Conservation (phyloP, 1,284 basidiomycete genomes). For the Laetiporus sulphureus region DNA sequence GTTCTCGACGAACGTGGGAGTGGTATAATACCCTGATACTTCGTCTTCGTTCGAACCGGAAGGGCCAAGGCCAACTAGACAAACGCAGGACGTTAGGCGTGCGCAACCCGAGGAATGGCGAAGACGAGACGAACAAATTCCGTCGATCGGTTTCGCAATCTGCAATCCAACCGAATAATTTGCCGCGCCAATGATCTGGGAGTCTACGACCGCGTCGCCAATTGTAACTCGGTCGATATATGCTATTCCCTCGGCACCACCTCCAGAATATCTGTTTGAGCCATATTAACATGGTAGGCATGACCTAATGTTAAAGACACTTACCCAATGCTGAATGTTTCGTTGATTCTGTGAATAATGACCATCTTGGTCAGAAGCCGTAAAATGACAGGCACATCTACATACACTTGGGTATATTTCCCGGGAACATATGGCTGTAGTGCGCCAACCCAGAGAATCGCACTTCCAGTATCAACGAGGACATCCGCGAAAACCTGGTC, state of each 20-base stretch:
- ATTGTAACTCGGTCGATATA: slow-evolving; percentile 11
- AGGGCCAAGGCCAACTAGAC: slow-evolving; percentile 5
- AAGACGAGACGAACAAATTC: slow-evolving; percentile 3
- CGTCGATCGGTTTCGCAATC: slow-evolving; percentile 5
- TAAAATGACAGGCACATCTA: not conserved
- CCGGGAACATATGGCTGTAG: slow-evolving; percentile 6
- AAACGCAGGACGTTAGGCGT: not conserved
- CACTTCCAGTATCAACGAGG: slow-evolving; percentile 9
- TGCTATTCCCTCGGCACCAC: slow-evolving; percentile 7
- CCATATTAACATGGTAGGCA: not conserved
- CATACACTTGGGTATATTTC: slow-evolving; percentile 6
- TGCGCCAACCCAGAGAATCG: slow-evolving; percentile 8
- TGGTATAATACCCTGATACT: slow-evolving; percentile 4
- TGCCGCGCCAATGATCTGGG: slow-evolving; percentile 10
- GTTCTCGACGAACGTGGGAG: slow-evolving; percentile 7
- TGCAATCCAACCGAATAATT: slow-evolving; percentile 3
- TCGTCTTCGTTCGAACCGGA: not conserved
- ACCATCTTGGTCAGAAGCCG: not conserved
- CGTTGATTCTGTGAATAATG: slow-evolving; percentile 1
- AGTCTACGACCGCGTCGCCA: slow-evolving; percentile 6
- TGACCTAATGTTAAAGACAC: not conserved
- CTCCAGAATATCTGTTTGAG: slow-evolving; percentile 3
- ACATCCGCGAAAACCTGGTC: slow-evolving; percentile 5
- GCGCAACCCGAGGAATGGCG: not conserved
- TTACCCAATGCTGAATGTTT: slow-evolving; percentile 5